Evolutionary conservation across 768 basidiomycete species (phyloP).

Genomic region (Exidia glandulosa): DNA sequence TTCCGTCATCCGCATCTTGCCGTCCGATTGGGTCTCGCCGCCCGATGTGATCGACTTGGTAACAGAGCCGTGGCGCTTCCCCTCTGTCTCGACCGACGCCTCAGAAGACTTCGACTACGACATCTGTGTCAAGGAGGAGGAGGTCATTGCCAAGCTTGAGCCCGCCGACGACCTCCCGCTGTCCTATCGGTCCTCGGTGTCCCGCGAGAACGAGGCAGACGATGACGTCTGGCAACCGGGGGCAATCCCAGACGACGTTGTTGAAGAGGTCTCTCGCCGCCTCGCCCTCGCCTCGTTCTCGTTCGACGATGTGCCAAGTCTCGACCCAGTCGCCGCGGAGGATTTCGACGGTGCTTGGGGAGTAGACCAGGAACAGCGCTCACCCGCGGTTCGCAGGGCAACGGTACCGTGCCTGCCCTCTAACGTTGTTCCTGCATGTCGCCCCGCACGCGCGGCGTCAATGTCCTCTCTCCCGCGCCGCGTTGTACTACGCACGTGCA

Average conservation of each 20-base stretch:
- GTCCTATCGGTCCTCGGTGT: slow-evolving; percentile 30
- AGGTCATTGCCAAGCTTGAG: slow-evolving; percentile 44
- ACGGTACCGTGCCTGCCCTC: neutral
- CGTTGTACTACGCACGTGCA: neutral
- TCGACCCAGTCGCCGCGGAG: neutral
- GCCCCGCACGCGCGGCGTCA: neutral
- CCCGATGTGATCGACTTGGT: neutral
- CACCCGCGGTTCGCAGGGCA: neutral
- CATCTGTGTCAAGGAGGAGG: slow-evolving; percentile 15
- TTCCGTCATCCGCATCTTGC: neutral
- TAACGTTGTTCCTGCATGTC: neutral
- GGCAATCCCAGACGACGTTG: neutral
- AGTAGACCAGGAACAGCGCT: neutral
- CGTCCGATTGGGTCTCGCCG: neutral
- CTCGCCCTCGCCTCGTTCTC: neutral
- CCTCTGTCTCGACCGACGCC: neutral
- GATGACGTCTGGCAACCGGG: slow-evolving; percentile 25
- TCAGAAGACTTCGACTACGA: slow-evolving; percentile 5
- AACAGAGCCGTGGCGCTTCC: neutral
- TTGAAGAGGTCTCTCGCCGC: neutral
- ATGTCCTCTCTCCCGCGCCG: neutral
- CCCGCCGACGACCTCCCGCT: slow-evolving; percentile 34
- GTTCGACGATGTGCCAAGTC: neutral
- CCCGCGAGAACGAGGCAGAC: slow-evolving; percentile 30
- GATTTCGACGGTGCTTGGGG: neutral